phyloP scores from a whole-genome alignment of 2,329 filamentous ascomycete genomes.

The Gremmenia infestans region DNA sequence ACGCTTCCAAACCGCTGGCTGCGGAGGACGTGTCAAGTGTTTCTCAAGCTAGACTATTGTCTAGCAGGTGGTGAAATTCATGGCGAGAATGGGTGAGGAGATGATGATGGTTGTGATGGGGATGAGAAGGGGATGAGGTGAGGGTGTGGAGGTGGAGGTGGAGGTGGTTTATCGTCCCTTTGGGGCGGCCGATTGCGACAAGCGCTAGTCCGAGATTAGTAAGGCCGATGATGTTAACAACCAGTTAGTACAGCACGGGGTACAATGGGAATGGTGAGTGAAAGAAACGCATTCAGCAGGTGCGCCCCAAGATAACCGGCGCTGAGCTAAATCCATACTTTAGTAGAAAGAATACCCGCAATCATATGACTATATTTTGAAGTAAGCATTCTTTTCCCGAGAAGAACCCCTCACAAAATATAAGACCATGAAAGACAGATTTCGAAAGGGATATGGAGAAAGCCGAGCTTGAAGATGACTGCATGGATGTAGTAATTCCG shows the following conservation, averaged over 20 bases:
- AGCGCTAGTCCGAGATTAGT: background rate
- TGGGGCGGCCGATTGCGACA: background rate
- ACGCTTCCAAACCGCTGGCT: constrained; percentile 39
- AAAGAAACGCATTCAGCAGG: background rate
- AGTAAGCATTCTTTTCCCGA: no score
- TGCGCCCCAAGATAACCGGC: no score
- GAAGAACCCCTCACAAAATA: no score
- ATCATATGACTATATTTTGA: no score
- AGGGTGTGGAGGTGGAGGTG: no score
- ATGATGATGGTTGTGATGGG: constrained; percentile 10
- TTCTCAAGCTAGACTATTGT: constrained; percentile 40
- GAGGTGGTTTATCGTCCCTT: background rate
- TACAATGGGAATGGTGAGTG: background rate
- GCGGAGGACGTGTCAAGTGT: constrained; percentile 38
- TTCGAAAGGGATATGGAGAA: no score
- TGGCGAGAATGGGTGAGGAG: constrained; percentile 19
- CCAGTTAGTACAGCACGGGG: background rate
- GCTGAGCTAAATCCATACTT: no score
- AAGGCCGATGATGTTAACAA: background rate
- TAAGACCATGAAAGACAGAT: no score
- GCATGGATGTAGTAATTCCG: no score
- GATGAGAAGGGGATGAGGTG: constrained; percentile 2
- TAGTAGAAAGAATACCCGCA: no score
- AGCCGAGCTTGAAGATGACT: no score
- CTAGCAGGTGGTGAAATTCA: constrained; percentile 36